phyloP scores from a whole-genome alignment of 352 stramenopile species.

The Phytophthora vignae region DNA sequence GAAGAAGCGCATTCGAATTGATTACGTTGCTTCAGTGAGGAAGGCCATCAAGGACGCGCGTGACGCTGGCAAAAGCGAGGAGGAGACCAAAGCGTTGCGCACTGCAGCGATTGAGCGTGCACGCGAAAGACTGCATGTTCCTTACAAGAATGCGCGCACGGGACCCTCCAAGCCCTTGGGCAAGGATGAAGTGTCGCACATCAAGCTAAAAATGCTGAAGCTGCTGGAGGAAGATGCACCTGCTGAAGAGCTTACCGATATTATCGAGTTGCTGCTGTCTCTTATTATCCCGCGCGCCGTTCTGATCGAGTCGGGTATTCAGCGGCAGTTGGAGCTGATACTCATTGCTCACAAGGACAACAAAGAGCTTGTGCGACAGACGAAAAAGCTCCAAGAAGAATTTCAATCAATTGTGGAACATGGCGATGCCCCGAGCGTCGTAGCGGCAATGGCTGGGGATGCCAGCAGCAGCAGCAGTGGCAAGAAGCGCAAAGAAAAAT shows the following conservation, averaged over 20 bases:
- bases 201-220: constrained; percentile 90
- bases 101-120: constrained; percentile 80
- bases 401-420: constrained; percentile 80
- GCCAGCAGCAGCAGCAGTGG: background rate
- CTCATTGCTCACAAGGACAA: constrained; percentile 87
- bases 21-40: constrained; percentile 86
- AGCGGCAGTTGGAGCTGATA: constrained; percentile 79
- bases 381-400: constrained; percentile 81
- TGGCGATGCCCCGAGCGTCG: constrained; percentile 38
- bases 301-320: constrained; percentile 77
- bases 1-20: constrained; percentile 89
- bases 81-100: constrained; percentile 77
- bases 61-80: constrained; percentile 78
- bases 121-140: constrained; percentile 77
- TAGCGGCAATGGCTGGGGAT: constrained; percentile 39
- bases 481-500: constrained; percentile 64
- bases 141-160: constrained; percentile 80
- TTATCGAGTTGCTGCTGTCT: constrained; percentile 83
- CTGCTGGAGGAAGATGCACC: constrained; percentile 83
- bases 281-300: constrained; percentile 80
- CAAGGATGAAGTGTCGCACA: constrained; percentile 84
- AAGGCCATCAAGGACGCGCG: constrained; percentile 81
- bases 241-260: constrained; percentile 79
- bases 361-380: constrained; percentile 87
- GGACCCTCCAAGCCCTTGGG: constrained; percentile 79